These are phyloP conservation scores for Lizonia empirigonia DNA, from an alignment of 2,329 filamentous ascomycete species.

Conservation along the genomic window DNA sequence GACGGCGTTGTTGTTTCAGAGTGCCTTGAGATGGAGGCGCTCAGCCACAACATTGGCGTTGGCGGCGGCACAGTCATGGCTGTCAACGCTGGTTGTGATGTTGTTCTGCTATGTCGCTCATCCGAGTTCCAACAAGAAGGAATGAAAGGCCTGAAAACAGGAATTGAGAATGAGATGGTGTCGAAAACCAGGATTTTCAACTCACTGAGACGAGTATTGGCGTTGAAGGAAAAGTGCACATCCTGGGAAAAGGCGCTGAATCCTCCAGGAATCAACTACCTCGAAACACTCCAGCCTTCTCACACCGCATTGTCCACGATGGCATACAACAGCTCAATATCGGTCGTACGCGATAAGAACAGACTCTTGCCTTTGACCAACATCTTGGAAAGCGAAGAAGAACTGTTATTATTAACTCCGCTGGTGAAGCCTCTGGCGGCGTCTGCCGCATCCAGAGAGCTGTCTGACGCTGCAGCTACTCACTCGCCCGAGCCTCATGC, in stretches of 20 bases:
- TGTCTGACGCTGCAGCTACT: constrained; percentile 65
- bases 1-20: constrained; percentile 93
- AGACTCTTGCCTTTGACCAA: constrained; percentile 81
- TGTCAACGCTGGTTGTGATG: constrained; percentile 91
- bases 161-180: constrained; percentile 89
- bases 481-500: constrained; percentile 60
- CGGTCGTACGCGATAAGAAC: constrained; percentile 88
- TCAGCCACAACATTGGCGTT: constrained; percentile 95
- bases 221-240: constrained; percentile 82
- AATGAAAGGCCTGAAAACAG: constrained; percentile 85
- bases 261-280: constrained; percentile 75
- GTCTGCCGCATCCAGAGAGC: constrained; percentile 77
- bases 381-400: constrained; percentile 81
- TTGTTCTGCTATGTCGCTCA: constrained; percentile 85
- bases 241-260: constrained; percentile 92
- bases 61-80: constrained; percentile 97
- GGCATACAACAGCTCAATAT: constrained; percentile 92
- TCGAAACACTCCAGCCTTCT: constrained; percentile 80
- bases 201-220: constrained; percentile 77
- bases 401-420: constrained; percentile 86
- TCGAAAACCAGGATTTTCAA: constrained; percentile 78
- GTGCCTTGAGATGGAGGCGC: constrained; percentile 93
- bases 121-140: constrained; percentile 90
- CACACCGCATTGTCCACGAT: constrained; percentile 81
- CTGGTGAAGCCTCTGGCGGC: constrained; percentile 91